Base-by-base conservation (phyloP, 192 early-diverging fungal species). In the Coemansia sp. region DNA sequence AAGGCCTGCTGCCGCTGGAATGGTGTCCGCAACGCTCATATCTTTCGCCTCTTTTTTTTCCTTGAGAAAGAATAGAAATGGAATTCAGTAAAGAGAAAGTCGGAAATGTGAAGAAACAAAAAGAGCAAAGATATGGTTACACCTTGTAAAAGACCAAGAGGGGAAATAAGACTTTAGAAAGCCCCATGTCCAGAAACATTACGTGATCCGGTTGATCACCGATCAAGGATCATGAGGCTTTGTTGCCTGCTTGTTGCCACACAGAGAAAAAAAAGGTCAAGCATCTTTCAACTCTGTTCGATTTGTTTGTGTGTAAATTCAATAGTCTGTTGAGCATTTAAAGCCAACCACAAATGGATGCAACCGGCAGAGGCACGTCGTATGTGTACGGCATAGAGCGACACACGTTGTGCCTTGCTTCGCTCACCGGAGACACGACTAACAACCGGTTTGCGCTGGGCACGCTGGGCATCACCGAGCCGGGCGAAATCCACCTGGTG, bases 381-480 rank as follows among this genome's bases (percentile, higher is more conserved):
- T 62, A 80, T 32, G 77, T 80, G 13, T 80, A 80, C 56, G 77
- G 77, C 29, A 80, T 80, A 38, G 77, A 80, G 38, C 77, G 73
- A 23, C 77, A 74, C 59, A 80, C 77, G 15, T 59, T 80, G 5
- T 75, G 77, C 9, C 63, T 80, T 19, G 55, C 72, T 2, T 15
- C 77, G 13, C 43, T 80, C 2, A 32, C 48, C 22, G 52, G 54
- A 41, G 53, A 65, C 42, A 32, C 61, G 1, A 3, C 15, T 14
- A 55, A 43, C 22, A 74, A 66, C 52, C 71, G 68, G 8, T 79
- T 79, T 54, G 77, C 63, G 0, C 65, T 79, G 20, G 77, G 71
- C 58, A 79, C 77, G 0, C 48, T 74, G 52, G 77, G 77, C 0
- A 67, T 74, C 46, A 64, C 65, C 25, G 77, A 79, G 54, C 65